These are phyloP conservation scores for Phytophthora colocasiae DNA, from an alignment of 352 stramenopile genomes.

Conservation along the genomic window DNA sequence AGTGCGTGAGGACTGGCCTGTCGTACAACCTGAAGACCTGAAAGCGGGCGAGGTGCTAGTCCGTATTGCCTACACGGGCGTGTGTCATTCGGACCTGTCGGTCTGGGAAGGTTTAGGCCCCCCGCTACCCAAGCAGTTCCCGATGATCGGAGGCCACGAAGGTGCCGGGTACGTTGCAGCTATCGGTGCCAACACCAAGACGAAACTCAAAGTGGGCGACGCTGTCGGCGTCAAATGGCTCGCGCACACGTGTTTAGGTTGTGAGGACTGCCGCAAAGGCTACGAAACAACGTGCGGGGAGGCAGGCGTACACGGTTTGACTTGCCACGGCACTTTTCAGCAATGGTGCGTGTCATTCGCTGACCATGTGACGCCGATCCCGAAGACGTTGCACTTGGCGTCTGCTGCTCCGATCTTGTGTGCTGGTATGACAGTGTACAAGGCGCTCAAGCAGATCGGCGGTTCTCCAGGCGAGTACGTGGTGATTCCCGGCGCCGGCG, in stretches of 20 bases:
- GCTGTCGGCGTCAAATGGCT: slow-evolving; percentile 63
- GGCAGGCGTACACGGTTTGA: slow-evolving; percentile 46
- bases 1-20: slow-evolving; percentile 56
- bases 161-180: slow-evolving; percentile 58
- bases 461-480: slow-evolving; percentile 58
- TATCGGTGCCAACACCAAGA: slow-evolving; percentile 52
- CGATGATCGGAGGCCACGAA: slow-evolving; percentile 68
- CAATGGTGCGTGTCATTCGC: slow-evolving; percentile 79
- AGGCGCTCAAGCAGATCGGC: slow-evolving; percentile 72
- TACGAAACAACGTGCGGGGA: slow-evolving; percentile 50
- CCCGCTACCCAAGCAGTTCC: slow-evolving; percentile 41
- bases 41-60: slow-evolving; percentile 57
- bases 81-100: slow-evolving; percentile 60
- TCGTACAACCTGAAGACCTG: slow-evolving; percentile 52
- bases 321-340: slow-evolving; percentile 55
- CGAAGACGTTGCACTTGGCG: slow-evolving; percentile 49
- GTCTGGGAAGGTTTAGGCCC: slow-evolving; percentile 51
- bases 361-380: slow-evolving; percentile 79
- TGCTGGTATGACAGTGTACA: slow-evolving; percentile 89
- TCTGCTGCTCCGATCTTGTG: slow-evolving; percentile 79
- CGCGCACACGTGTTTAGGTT: slow-evolving; percentile 55
- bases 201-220: slow-evolving; percentile 56
- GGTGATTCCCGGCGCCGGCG: slow-evolving; percentile 68
- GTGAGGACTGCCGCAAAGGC: slow-evolving; percentile 62
- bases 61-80: slow-evolving; percentile 55